Conservation (phyloP, 2,329 filamentous ascomycete genomes). For the Alternaria dauci region DNA sequence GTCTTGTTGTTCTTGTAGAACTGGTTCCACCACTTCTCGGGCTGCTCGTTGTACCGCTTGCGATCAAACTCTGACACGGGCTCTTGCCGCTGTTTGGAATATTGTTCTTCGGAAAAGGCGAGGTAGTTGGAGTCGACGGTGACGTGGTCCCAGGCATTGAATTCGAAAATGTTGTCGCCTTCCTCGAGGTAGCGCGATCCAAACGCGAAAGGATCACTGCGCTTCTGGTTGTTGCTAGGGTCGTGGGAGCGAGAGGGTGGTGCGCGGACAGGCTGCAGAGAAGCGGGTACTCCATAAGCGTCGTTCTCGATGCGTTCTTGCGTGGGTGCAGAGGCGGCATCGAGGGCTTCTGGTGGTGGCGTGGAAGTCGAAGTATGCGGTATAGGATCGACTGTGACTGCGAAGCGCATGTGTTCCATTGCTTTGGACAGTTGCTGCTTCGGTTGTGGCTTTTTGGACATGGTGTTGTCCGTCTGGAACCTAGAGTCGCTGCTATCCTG, state of each 20-base stretch:
- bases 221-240: constrained; percentile 79
- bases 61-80: constrained; percentile 95
- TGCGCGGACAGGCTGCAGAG: constrained; percentile 56
- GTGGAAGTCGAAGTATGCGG: constrained; percentile 27
- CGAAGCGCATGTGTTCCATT: constrained; percentile 62
- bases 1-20: constrained; percentile 98
- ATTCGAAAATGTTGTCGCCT: constrained; percentile 90
- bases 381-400: constrained; percentile 55
- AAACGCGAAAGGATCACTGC: constrained; percentile 93
- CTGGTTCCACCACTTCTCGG: constrained; percentile 96
- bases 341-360: constrained; percentile 16
- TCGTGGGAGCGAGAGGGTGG: constrained; percentile 71
- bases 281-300: constrained; percentile 61
- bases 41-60: constrained; percentile 85
- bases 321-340: not conserved
- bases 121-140: constrained; percentile 89
- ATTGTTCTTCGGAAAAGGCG: constrained; percentile 85
- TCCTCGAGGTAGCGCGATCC: constrained; percentile 85
- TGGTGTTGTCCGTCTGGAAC: constrained; percentile 45
- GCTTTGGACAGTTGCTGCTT: constrained; percentile 59
- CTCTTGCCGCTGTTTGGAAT: constrained; percentile 80
- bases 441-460: constrained; percentile 43
- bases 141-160: constrained; percentile 99
- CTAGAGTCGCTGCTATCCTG: constrained; percentile 23
- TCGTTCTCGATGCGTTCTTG: constrained; percentile 43